Evolutionary conservation across 805 yeast species (phyloP).

Genomic region (Tetrapisispora namnaoensis): DNA sequence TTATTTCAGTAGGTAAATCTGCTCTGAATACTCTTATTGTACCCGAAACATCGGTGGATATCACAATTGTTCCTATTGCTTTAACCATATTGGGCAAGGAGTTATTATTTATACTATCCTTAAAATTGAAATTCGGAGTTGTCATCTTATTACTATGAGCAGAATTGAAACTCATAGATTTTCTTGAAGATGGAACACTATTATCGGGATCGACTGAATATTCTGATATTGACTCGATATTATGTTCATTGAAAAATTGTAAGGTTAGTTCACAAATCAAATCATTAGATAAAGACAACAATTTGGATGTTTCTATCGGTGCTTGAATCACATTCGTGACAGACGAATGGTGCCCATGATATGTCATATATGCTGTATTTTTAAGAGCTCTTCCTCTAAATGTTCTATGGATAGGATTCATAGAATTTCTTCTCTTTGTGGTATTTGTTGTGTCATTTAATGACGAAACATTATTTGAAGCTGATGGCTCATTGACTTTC

Average conservation of each 20-base stretch:
- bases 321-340: conserved; percentile 74
- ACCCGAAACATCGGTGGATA: conserved; percentile 71
- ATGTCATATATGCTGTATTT: conserved; percentile 53
- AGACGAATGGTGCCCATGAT: conserved; percentile 66
- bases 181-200: not conserved
- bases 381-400: conserved; percentile 24
- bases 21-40: conserved; percentile 68
- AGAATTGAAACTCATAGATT: not conserved
- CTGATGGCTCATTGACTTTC: not conserved
- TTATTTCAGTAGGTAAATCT: conserved; percentile 50
- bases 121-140: not conserved
- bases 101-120: not conserved
- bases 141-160: not conserved
- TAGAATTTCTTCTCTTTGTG: conserved; percentile 36
- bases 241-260: conserved; percentile 15
- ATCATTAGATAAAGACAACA: conserved; percentile 67
- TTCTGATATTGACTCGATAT: not conserved
- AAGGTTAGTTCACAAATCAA: conserved; percentile 55
- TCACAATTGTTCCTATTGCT: conserved; percentile 42
- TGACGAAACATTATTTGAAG: not conserved
- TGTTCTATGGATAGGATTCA: not conserved
- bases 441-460: conserved; percentile 32
- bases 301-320: conserved; percentile 55
- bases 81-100: conserved; percentile 21
- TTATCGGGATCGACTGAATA: not conserved